Evolutionary conservation across 2,329 filamentous ascomycete species (phyloP).

Genomic region (Chaetomium sp.): DNA sequence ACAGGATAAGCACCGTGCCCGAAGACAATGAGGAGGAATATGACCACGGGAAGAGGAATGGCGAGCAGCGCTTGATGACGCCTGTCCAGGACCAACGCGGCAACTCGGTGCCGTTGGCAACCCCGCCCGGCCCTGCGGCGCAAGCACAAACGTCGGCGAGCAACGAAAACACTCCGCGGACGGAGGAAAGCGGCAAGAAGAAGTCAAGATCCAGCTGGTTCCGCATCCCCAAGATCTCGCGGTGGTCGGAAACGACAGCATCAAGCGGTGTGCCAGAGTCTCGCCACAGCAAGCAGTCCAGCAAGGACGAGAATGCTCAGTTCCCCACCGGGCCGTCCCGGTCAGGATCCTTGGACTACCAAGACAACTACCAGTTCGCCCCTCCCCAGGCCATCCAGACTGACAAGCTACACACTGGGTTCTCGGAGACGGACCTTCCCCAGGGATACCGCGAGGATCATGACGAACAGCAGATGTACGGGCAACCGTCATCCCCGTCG

Average conservation of each 20-base stretch:
- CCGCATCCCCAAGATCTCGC: constrained; percentile 76
- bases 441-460: constrained; percentile 35
- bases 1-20: constrained; percentile 86
- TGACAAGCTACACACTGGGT: constrained; percentile 62
- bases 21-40: constrained; percentile 80
- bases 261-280: constrained; percentile 82
- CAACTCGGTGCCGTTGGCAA: constrained; percentile 57
- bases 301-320: constrained; percentile 55
- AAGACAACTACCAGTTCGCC: constrained; percentile 59
- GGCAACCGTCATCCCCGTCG: constrained; percentile 45
- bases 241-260: constrained; percentile 95
- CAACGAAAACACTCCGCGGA: constrained; percentile 77
- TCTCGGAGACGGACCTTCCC: constrained; percentile 55
- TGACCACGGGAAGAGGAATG: constrained; percentile 44
- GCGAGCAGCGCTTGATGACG: constrained; percentile 61
- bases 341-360: constrained; percentile 51
- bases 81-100: constrained; percentile 60
- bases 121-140: constrained; percentile 57
- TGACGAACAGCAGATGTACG: constrained; percentile 31
- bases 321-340: constrained; percentile 33
- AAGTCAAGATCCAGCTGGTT: constrained; percentile 83
- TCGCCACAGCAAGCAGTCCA: constrained; percentile 63
- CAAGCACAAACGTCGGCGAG: constrained; percentile 55
- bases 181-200: constrained; percentile 80
- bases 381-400: constrained; percentile 51